Evolutionary conservation across 345 rosid genomes (phyloP), one percentile per base, ranked within the genome.

Genomic region (Bretschneidera sinensis): DNA sequence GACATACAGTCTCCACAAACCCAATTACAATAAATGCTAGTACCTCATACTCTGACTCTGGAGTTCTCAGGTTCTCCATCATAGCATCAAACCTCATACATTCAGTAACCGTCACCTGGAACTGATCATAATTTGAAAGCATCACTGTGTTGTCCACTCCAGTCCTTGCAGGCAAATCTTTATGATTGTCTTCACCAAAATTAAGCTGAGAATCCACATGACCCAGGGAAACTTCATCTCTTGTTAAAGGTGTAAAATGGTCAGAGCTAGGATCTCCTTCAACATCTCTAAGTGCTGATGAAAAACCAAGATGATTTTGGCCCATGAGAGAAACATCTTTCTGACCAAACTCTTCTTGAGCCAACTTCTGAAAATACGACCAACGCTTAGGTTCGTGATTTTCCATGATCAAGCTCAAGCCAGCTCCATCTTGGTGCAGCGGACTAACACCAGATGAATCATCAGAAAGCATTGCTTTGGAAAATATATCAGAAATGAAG

Each of bases 321-420:
- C 81, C 88, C 62, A 81, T 76, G 47, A 77, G 67, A 70, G 84
- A 79, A 69, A 69, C 73, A 75, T 79, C 90, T 59, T 73, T 80
- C 49, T 70, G 74, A 59, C 64, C 71, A 79, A 71, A 78, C 55
- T 79, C 86, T 50, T 69, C 89, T 24, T 76, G 83, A n/a, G 88
- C 98, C 83, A 91, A 73, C 72, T 86, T 83, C 70, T 78, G 96
- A 77, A 88, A 88, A 70, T 85, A 85, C 2, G 98, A 91, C 96
- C 96, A 86, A 63, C 24, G 86, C 74, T 85, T 88, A 48, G 83
- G 95, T 45, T 91, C 90, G 60, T 63, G 83, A 73, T 81, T 86
- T 75, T 83, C 81, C 84, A 88, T 66, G 73, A 84, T 79, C 68
- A 88, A 68, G 65, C 90, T 91, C 61, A 80, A 68, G 15, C 84